Percentiles rank a stretch among this genome's conserved stretches.
Evolutionary conservation across 164 flowering plant genomes (phyloP).

Genomic region (Akebia trifoliata): DNA sequence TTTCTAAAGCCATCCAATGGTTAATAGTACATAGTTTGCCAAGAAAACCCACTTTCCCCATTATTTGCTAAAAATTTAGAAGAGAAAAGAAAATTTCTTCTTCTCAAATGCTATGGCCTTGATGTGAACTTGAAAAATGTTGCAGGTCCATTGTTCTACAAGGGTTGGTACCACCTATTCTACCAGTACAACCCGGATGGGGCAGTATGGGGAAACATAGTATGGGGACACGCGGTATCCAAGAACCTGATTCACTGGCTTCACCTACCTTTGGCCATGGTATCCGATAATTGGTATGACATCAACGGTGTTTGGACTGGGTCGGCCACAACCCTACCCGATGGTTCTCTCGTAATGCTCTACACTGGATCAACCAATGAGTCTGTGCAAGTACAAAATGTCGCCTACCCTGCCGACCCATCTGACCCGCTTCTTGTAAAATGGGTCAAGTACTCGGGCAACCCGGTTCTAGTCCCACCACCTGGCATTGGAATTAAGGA

Average conservation of each 20-base stretch:
- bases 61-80: too few species aligned
- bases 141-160: conserved; percentile 77
- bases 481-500: conserved; percentile 51
- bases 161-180: conserved; percentile 90
- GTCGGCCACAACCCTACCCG: conserved; percentile 71
- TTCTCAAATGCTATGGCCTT: too few species aligned
- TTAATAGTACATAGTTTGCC: too few species aligned
- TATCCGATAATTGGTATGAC: conserved; percentile 77
- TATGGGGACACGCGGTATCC: conserved; percentile 90
- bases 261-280: conserved; percentile 74
- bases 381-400: conserved; percentile 63
- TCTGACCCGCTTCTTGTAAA: conserved; percentile 70
- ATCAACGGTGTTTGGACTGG: conserved; percentile 84
- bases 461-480: conserved; percentile 77
- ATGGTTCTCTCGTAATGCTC: conserved; percentile 61
- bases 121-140: too few species aligned
- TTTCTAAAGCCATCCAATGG: too few species aligned
- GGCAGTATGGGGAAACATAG: conserved; percentile 87
- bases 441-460: conserved; percentile 67
- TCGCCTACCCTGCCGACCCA: conserved; percentile 63
- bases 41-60: too few species aligned
- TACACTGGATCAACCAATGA: conserved; percentile 77
- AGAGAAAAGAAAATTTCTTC: too few species aligned
- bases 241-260: conserved; percentile 71
- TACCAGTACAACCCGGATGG: conserved; percentile 82